Percentiles rank a stretch among this genome's conserved stretches.
Evolutionary conservation across 768 basidiomycete genomes (phyloP).

Genomic region (Lenzites betulinus): DNA sequence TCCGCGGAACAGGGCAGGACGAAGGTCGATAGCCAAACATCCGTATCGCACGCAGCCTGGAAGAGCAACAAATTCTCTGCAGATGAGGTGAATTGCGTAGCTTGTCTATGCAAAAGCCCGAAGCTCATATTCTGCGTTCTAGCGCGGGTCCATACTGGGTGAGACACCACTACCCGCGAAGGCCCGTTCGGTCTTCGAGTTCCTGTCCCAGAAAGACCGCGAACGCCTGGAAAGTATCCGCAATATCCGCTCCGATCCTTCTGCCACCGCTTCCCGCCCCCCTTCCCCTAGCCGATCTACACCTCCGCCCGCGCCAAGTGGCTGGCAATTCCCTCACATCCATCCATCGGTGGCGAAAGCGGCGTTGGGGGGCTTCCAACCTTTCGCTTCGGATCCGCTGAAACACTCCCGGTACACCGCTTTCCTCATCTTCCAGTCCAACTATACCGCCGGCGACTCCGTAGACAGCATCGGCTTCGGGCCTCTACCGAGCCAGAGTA

Average conservation of each 20-base stretch:
- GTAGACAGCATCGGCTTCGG: constrained; percentile 48
- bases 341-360: constrained; percentile 83
- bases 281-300: constrained; percentile 31
- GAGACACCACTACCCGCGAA: constrained; percentile 72
- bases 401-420: constrained; percentile 87
- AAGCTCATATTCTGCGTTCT: neutral
- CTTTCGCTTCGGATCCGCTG: constrained; percentile 71
- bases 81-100: constrained; percentile 65
- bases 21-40: constrained; percentile 33
- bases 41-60: constrained; percentile 51
- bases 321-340: constrained; percentile 40
- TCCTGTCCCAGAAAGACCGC: constrained; percentile 87
- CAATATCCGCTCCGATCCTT: constrained; percentile 30
- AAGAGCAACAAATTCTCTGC: constrained; percentile 59
- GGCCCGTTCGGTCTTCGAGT: constrained; percentile 90
- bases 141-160: constrained; percentile 85
- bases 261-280: constrained; percentile 25
- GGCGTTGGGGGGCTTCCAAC: constrained; percentile 87
- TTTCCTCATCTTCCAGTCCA: constrained; percentile 77
- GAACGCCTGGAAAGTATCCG: constrained; percentile 74
- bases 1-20: constrained; percentile 42
- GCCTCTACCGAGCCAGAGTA: constrained; percentile 56
- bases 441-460: constrained; percentile 50
- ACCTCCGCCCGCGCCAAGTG: constrained; percentile 34
- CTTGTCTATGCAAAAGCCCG: no score